Percentiles rank a stretch among this genome's conserved stretches.
These are phyloP conservation scores for Sphaerulina populicola DNA, from an alignment of 2,329 filamentous ascomycete species.

Conservation along the genomic window DNA sequence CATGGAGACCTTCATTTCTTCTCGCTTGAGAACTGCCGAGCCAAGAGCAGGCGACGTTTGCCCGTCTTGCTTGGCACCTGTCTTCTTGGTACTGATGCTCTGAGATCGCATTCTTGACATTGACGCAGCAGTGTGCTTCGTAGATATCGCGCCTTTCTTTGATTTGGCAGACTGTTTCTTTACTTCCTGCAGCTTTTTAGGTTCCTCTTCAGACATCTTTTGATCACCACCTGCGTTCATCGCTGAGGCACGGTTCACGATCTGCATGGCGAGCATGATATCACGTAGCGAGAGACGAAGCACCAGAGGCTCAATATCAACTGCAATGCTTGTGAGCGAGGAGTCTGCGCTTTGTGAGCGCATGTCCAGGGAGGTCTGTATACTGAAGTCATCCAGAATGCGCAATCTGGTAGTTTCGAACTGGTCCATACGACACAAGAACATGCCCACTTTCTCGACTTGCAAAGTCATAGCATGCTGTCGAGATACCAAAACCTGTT, in stretches of 20 bases:
- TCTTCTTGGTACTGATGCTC: constrained; percentile 41
- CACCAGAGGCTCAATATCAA: constrained; percentile 85
- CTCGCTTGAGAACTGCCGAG: constrained; percentile 54
- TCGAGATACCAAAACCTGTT: constrained; percentile 84
- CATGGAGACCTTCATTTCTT: constrained; percentile 77
- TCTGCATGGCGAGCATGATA: constrained; percentile 88
- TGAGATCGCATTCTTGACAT: constrained; percentile 39
- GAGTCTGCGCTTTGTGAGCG: constrained; percentile 52
- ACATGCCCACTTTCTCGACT: constrained; percentile 93
- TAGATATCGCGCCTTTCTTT: constrained; percentile 33
- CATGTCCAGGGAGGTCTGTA: constrained; percentile 80
- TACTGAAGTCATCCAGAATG: constrained; percentile 92
- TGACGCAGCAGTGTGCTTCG: constrained; percentile 42
- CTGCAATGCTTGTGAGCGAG: constrained; percentile 65
- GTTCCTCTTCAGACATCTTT: constrained; percentile 46
- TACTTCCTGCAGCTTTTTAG: constrained; percentile 48
- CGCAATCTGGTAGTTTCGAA: constrained; percentile 85
- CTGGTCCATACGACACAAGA: constrained; percentile 94
- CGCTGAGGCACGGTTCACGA: constrained; percentile 81
- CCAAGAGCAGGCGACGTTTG: constrained; percentile 33
- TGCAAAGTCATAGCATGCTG: constrained; percentile 92
- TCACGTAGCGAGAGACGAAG: constrained; percentile 84
- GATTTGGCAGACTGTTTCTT: constrained; percentile 32
- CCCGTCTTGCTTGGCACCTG: constrained; percentile 42
- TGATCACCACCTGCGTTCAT: constrained; percentile 53